Evolutionary conservation across 768 basidiomycete genomes (phyloP).

Genomic region (Xerocomus brunneocitrinus): DNA sequence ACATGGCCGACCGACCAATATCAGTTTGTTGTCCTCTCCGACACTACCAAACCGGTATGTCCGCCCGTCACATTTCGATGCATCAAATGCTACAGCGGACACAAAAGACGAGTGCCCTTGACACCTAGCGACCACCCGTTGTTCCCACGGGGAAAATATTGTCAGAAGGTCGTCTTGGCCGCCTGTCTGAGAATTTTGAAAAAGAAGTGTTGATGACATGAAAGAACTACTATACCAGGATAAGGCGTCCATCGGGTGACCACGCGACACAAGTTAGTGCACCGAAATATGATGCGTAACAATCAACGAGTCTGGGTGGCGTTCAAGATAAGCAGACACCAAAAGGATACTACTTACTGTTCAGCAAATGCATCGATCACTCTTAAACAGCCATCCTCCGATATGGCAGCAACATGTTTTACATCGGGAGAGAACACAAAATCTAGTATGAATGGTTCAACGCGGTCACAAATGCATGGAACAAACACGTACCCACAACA

Average conservation of each 20-base stretch:
- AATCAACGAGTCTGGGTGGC: conserved; percentile 73
- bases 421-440: conserved; percentile 94
- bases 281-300: conserved; percentile 94
- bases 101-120: conserved; percentile 97
- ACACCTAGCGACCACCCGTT: conserved; percentile 90
- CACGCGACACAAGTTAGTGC: conserved; percentile 85
- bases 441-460: conserved; percentile 41
- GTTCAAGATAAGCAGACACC: conserved; percentile 2
- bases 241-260: conserved; percentile 94
- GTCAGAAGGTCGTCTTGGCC: conserved; percentile 97
- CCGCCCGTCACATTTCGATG: conserved; percentile 79
- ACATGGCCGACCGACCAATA: conserved; percentile 53
- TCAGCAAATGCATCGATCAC: conserved; percentile 87
- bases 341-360: conserved; percentile 48
- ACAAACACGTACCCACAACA: conserved; percentile 58
- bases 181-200: conserved; percentile 57
- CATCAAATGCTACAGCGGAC: conserved; percentile 84
- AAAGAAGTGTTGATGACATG: background rate
- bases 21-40: conserved; percentile 94
- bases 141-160: conserved; percentile 92
- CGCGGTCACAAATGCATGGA: background rate
- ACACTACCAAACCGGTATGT: conserved; percentile 95
- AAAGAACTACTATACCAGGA: conserved; percentile 49
- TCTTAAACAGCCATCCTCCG: conserved; percentile 88
- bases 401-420: conserved; percentile 82